Base-by-base conservation (phyloP, 768 basidiomycete genomes). In the Rhizopogon sp. region DNA sequence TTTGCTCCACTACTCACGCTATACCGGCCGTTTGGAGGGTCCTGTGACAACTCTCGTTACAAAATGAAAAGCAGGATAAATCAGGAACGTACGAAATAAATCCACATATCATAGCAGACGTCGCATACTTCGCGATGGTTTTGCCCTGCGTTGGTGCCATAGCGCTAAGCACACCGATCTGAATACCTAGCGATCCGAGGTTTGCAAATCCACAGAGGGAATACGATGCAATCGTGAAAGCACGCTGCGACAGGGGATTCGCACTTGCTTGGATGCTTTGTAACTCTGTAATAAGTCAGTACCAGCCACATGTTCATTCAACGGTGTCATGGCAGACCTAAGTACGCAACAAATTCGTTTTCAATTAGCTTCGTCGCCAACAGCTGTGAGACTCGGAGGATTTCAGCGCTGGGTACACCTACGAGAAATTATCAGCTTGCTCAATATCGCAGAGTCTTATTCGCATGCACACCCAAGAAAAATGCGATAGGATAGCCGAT, bases 181-280 rank as follows among this genome's bases (percentile, higher is more conserved):
- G 90, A 61, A 95, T 92, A 64, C 93, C 93, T 25, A 93, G 75
- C 6, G 90, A 90, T 53, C 87, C 83, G 43, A 92, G 75, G 67
- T 95, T 95, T 56, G 90, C 90, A 64, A 96, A 96, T 9, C 94
- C 94, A 69, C 92, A 94, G 14, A 95, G 83, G 14, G 88, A 86
- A 67, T 94, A 96, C 35, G 87, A 84, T 13, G 88, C 84, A 61
- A 95, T 93, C 51, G 86, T 88, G 71, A 77, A 93, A 20, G 84
- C 89, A 54, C 88, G 90, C 31, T 71, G 76, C 20, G 84, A 84
- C 50, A 93, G 79, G 3, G 88, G 81, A 49, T 76, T 70, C 22
- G 72, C 67, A 56, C 69, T 64, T 7, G 71, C 70, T 57, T 84
- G 76, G 51, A 91, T 76, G 7, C 70, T 70, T 60, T 66, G 59